Evolutionary conservation across 345 rosid genomes (phyloP), one percentile per base, ranked within the genome.

Genomic region (Turritis glabra): DNA sequence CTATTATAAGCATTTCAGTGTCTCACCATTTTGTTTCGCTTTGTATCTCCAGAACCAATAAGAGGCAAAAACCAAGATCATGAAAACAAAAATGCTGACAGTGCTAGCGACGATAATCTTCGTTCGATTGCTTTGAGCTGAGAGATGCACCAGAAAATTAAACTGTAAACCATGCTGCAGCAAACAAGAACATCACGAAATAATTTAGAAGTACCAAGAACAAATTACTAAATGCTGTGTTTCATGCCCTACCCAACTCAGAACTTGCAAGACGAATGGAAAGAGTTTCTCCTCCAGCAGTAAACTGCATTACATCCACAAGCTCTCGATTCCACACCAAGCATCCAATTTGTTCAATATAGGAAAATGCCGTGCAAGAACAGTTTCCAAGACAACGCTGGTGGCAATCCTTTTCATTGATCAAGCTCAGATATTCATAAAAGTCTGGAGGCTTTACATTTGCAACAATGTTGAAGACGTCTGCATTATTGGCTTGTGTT

Each of bases 371-470:
- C 15, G 17, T 40, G 30, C 80, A 80, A 44, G 82, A 75, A 60
- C 82, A 80, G 61, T 75, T 80, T 15, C 73, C 67, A 41, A 71
- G 72, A 40, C 77, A 77, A 27, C 38, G 60, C 67, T 77, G 38
- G 7, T 55, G 63, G 30, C 76, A 71, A 7, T 75, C 80, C 11
- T 17, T 40, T 30, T 22, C 25, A 59, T 70, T 35, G 46, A 80
- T 18, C 64, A 73, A 59, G 43, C 64, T 73, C 27, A 58, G n/a
- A 73, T 66, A 73, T 47, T 78, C 78, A 29, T 67, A 73, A 52
- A 67, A 78, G n/a, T 78, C 74, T 9, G 81, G 78, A 26, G 77
- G 73, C 64, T 78, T 78, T n/a, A 71, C 66, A 38, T 71, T 71
- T 23, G 52, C 52, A 55, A 65, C 67, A 23, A 19, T 77, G 47